phyloP scores from a whole-genome alignment of 352 stramenopile genomes.

The Plasmopara muralis region DNA sequence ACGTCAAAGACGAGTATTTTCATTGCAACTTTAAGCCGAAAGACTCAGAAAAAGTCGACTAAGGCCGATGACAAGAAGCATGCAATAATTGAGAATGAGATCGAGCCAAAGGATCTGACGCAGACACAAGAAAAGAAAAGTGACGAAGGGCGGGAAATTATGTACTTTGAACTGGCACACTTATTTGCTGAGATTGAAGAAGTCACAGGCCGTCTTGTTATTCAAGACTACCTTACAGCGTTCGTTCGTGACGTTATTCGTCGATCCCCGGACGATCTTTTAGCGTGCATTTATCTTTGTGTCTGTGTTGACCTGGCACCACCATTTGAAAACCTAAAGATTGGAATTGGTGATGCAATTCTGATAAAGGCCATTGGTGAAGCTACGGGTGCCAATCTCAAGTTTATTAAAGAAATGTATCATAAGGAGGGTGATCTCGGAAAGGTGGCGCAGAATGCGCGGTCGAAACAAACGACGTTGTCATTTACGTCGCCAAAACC shows the following conservation, averaged over 20 bases:
- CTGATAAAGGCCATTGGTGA: slow-evolving; percentile 96
- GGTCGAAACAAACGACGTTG: slow-evolving; percentile 92
- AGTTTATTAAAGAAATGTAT: slow-evolving; percentile 95
- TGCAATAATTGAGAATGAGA: slow-evolving; percentile 5
- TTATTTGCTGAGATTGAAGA: slow-evolving; percentile 79
- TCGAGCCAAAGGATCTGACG: slow-evolving; percentile 10
- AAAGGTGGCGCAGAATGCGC: slow-evolving; percentile 91
- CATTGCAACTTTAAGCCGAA: slow-evolving; percentile 16
- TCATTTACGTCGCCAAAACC: slow-evolving; percentile 74
- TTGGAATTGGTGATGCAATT: slow-evolving; percentile 97
- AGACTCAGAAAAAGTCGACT: slow-evolving; percentile 14
- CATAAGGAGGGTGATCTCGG: slow-evolving; percentile 96
- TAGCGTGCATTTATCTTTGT: slow-evolving; percentile 89
- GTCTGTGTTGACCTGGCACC: slow-evolving; percentile 91
- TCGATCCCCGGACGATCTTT: slow-evolving; percentile 71
- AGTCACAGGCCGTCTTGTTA: slow-evolving; percentile 62
- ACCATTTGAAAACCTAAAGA: slow-evolving; percentile 95
- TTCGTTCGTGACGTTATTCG: slow-evolving; percentile 82
- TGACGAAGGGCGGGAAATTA: slow-evolving; percentile 20
- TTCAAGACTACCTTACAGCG: slow-evolving; percentile 79
- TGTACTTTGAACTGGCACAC: slow-evolving; percentile 56
- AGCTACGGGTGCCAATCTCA: slow-evolving; percentile 85
- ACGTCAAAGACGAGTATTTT: slow-evolving; percentile 31
- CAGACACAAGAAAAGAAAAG: slow-evolving; percentile 9
- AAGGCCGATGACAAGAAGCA: slow-evolving; percentile 11